These are phyloP conservation scores for Secale cereale DNA, from an alignment of 176 grass and related monocot species.

Conservation along the genomic window DNA sequence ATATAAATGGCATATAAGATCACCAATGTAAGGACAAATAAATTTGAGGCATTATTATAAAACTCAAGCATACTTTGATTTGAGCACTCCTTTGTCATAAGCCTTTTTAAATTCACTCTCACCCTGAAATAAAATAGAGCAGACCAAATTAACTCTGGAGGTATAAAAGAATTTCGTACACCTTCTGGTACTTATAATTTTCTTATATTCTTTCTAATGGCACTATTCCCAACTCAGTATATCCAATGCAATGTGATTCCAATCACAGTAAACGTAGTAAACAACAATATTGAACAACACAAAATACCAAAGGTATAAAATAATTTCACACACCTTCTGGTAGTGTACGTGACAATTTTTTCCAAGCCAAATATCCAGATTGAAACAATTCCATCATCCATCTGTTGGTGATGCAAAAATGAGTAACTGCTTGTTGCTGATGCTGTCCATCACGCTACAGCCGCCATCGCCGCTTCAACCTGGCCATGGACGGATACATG, in stretches of 20 bases:
- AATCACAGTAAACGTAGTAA: not conserved
- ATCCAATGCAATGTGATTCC: not conserved
- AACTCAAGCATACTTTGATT: constrained; percentile 72
- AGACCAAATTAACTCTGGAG: not conserved
- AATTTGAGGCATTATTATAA: constrained; percentile 7
- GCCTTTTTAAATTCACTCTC: constrained; percentile 98
- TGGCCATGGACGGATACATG: no score
- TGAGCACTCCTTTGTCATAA: constrained; percentile 78
- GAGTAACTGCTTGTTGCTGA: no score
- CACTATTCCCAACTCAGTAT: not conserved
- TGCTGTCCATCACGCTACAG: no score
- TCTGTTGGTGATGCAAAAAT: no score
- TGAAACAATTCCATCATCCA: no score
- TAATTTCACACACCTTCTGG: no score
- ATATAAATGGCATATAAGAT: constrained; percentile 1
- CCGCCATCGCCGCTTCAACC: no score
- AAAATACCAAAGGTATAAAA: not conserved
- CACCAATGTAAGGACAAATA: constrained; percentile 1
- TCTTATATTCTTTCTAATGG: not conserved
- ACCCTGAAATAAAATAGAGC: constrained; percentile 54
- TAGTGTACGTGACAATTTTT: no score
- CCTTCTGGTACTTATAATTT: not conserved
- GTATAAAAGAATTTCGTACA: not conserved
- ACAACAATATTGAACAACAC: not conserved
- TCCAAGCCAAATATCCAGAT: no score